Conservation (phyloP, 2,329 filamentous ascomycete genomes). For the Fusarium continuum region DNA sequence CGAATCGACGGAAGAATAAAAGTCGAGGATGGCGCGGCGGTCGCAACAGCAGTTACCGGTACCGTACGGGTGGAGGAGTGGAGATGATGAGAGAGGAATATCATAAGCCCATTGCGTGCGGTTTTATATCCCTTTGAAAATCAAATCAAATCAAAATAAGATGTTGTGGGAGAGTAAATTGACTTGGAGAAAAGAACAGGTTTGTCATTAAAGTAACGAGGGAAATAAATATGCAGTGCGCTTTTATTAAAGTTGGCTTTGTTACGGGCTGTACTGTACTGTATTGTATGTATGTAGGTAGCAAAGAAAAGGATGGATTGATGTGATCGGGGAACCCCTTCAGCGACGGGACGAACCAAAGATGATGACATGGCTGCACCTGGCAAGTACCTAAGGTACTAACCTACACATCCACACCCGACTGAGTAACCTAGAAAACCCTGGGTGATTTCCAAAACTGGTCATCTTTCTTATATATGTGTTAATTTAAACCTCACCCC, state of each 20-base stretch:
- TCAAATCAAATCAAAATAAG: neutral
- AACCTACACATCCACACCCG: constrained; percentile 17
- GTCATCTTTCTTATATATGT: neutral
- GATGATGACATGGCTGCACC: constrained; percentile 31
- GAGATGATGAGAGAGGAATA: constrained; percentile 28
- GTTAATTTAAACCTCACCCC: too few species aligned
- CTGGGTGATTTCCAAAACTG: neutral
- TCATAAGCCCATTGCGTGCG: constrained; percentile 23
- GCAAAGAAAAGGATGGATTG: constrained; percentile 5
- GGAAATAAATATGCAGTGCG: neutral
- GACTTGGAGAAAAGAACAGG: neutral
- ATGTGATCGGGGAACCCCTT: constrained; percentile 20
- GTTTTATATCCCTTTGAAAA: neutral
- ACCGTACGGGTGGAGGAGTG: constrained; percentile 33
- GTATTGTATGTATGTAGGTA: too few species aligned
- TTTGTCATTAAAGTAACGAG: neutral
- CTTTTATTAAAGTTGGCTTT: constrained; percentile 21
- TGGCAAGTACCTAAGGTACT: too few species aligned
- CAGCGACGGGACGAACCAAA: neutral
- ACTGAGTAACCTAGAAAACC: neutral
- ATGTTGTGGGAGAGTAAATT: too few species aligned
- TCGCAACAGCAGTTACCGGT: neutral
- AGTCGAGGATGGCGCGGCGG: constrained; percentile 18
- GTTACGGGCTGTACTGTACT: too few species aligned
- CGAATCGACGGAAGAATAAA: constrained; percentile 15